Conservation (phyloP, 106 monocot species). For the Chionographis japonica region DNA sequence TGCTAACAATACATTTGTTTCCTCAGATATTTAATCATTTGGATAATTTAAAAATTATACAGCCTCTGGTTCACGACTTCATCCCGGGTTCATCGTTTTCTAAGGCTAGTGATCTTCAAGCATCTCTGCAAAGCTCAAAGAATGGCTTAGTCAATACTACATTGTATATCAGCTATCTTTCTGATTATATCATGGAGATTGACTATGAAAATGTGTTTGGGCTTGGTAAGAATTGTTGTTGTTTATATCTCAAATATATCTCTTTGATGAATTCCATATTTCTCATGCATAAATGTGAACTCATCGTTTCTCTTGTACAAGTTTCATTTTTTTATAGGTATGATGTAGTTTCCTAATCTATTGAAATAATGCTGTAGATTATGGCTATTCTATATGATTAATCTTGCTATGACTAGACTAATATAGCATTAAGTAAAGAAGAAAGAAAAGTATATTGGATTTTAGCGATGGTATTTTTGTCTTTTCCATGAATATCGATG, state of each 20-base stretch:
- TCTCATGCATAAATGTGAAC: no score
- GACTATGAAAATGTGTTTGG: constrained; percentile 60
- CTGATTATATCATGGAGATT: constrained; percentile 91
- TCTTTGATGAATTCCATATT: no score
- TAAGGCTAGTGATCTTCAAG: constrained; percentile 40
- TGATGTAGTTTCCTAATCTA: no score
- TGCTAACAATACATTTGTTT: constrained; percentile 83
- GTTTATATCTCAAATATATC: not conserved
- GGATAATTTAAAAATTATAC: constrained; percentile 62
- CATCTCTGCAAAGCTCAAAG: constrained; percentile 60
- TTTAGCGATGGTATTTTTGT: no score
- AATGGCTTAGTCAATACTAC: constrained; percentile 78
- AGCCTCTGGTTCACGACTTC: constrained; percentile 83
- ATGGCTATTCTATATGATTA: no score
- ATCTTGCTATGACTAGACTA: no score
- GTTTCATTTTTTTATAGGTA: no score
- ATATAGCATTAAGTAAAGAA: no score
- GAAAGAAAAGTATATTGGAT: no score
- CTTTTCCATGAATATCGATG: no score
- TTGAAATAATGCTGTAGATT: no score
- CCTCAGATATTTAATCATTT: constrained; percentile 57
- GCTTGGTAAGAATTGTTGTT: constrained; percentile 35
- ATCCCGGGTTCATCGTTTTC: constrained; percentile 72
- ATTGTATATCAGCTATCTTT: constrained; percentile 70
- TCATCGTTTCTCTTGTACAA: no score